These are phyloP conservation scores for Benincasa hispida DNA, from an alignment of 306 rosid species.

Conservation along the genomic window DNA sequence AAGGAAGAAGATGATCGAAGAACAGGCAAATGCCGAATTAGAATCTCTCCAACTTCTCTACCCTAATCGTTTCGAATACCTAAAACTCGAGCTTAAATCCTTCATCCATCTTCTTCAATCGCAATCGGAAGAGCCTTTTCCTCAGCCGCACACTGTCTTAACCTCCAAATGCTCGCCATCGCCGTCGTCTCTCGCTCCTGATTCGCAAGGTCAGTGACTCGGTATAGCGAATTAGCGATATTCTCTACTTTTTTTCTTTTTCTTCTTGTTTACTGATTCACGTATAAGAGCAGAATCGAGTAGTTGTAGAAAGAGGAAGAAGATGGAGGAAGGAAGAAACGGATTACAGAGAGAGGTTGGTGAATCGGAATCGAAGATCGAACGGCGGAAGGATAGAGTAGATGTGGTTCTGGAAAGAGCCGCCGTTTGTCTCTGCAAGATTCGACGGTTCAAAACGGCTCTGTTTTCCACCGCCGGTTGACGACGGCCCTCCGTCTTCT, in stretches of 20 bases:
- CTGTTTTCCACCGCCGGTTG: slow-evolving; percentile 7
- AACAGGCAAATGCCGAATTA: slow-evolving; percentile 38
- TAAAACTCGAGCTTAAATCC: slow-evolving; percentile 37
- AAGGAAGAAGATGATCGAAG: slow-evolving; percentile 17
- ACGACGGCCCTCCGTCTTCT: neutral
- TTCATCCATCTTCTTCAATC: slow-evolving; percentile 26
- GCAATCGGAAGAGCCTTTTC: slow-evolving; percentile 1
- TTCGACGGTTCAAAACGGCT: slow-evolving; percentile 23
- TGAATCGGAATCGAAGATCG: slow-evolving; percentile 12
- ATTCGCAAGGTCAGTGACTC: slow-evolving; percentile 37
- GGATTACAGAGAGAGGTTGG: slow-evolving; percentile 3
- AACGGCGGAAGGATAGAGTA: slow-evolving; percentile 35
- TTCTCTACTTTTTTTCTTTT: neutral
- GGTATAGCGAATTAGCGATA: too few relatives aligned
- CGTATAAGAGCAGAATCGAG: slow-evolving; percentile 32
- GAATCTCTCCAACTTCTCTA: slow-evolving; percentile 30
- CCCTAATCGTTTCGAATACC: slow-evolving; percentile 29
- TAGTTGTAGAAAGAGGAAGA: slow-evolving; percentile 18
- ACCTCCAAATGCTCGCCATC: neutral
- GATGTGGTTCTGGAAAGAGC: slow-evolving; percentile 44
- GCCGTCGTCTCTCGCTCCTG: neutral
- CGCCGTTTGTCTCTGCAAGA: slow-evolving; percentile 30
- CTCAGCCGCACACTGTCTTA: neutral
- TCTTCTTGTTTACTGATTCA: neutral
- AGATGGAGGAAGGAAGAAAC: neutral